Percentiles rank a stretch among this genome's conserved stretches.
Evolutionary conservation across 1,139 yeast species (phyloP).

Genomic region (Yarrowia galli): DNA sequence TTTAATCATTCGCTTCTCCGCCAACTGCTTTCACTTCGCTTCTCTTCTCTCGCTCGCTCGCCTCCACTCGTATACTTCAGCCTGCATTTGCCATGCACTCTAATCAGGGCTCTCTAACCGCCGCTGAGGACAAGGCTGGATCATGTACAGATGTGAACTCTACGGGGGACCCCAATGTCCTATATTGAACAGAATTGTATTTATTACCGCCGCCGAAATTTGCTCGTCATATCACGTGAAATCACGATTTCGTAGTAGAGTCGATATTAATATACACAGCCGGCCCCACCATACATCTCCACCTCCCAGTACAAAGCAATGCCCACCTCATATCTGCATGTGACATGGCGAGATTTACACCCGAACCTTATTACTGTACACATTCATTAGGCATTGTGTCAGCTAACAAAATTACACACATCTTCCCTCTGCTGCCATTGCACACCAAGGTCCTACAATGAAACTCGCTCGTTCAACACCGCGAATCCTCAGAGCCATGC

Average conservation of each 20-base stretch:
- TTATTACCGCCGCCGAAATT: neutral
- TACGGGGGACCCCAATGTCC: neutral
- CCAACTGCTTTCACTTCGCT: neutral
- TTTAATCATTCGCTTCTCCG: neutral
- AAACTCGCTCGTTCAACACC: constrained; percentile 22
- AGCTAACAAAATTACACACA: no score
- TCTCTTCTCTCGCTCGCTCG: neutral
- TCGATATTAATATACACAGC: neutral
- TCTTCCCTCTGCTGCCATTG: neutral
- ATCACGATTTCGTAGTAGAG: neutral
- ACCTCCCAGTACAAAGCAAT: neutral
- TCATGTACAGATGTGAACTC: neutral
- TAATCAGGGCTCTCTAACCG: constrained; percentile 16
- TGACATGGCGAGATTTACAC: constrained; percentile 31
- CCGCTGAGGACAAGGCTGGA: neutral
- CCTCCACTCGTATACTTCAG: constrained; percentile 2
- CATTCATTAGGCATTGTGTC: no score
- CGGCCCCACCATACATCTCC: neutral
- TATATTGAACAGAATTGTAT: neutral
- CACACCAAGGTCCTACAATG: constrained; percentile 1
- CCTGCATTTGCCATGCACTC: constrained; percentile 22
- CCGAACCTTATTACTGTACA: constrained; percentile 23
- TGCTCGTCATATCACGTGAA: neutral
- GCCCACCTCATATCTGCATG: constrained; percentile 16
- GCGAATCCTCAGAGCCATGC: neutral